Percentiles rank a stretch among this genome's conserved stretches.
Conservation (phyloP, 2,329 filamentous ascomycete genomes). For the Ceratocystis destructans region DNA sequence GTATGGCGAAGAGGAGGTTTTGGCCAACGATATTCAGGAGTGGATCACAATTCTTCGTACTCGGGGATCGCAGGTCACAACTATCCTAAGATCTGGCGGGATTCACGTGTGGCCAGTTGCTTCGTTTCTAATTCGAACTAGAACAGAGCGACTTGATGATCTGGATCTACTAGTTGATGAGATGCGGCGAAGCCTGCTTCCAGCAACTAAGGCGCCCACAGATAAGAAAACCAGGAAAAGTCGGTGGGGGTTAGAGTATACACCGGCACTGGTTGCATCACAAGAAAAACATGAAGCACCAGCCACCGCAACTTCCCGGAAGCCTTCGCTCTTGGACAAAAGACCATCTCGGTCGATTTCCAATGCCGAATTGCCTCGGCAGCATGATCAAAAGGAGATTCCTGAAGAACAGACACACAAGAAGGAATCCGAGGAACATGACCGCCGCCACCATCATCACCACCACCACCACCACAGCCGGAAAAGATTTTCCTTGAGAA, state of each 20-base stretch:
- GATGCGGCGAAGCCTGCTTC: constrained; percentile 21
- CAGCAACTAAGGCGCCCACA: neutral
- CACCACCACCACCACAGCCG: neutral
- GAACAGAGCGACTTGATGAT: constrained; percentile 39
- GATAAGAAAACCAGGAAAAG: constrained; percentile 3
- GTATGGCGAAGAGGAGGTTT: constrained; percentile 65
- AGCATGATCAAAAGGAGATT: neutral
- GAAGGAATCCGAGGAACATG: neutral
- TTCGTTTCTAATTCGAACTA: constrained; percentile 38
- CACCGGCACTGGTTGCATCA: neutral
- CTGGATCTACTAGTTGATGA: constrained; percentile 32
- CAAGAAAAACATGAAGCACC: neutral
- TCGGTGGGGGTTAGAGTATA: constrained; percentile 9
- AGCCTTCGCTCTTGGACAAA: neutral
- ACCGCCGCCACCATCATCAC: neutral
- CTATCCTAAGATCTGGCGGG: constrained; percentile 47
- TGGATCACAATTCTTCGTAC: constrained; percentile 29
- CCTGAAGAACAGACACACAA: neutral
- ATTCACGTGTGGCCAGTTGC: constrained; percentile 79
- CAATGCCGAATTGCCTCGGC: neutral
- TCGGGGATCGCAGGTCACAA: constrained; percentile 37
- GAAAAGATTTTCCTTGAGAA: constrained; percentile 14
- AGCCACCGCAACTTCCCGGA: neutral
- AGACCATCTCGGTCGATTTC: neutral
- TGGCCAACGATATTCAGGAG: constrained; percentile 53